Evolutionary conservation across 169 alveolate genomes (phyloP), one percentile per base, ranked within the genome.

Genomic region (Plasmodium blacklocki): DNA sequence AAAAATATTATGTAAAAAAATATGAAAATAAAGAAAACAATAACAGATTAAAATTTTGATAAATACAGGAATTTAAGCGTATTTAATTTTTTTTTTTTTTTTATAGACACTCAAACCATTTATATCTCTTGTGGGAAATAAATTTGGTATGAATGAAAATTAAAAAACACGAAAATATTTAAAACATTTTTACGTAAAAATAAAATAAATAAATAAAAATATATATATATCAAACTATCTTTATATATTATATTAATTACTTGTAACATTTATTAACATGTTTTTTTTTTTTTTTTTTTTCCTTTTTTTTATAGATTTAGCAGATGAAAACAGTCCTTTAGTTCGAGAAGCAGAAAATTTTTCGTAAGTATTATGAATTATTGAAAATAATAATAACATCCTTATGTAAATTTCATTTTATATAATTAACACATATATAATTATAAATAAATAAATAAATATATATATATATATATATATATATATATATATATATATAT

Each of bases 81-180:
- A 8, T 47, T 47, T 18, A 18, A 21, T 50, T 74, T 59, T 73
- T 9, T 80, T 15, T 56, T 12, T 56, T 73, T 62, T 60, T 63
- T 59, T 56, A 15, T 70, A 85, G 91, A 70, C 86, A 26, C 67
- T 85, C 8, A 68, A 71, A 50, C 91, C 91, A 54, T 85, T 71
- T 85, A 85, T 85, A 85, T 32, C 91, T n/a, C 85, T 85, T 71
- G 91, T 85, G 32, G 91, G 91, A 18, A 85, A 85, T 59, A 85
- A 85, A 59, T 85, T 18, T 15, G 91, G 91, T 85, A 18, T 12
- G 11, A 15, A 6, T 39, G 14, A 21, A n/a, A 18, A 29, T 12
- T 15, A 52, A 52, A 52, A 32, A 32, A 32, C 5, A 32, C 5
- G 45, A 32, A 6, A 32, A 32, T 32, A 9, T 32, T 32, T 32